These are phyloP conservation scores for Aureobasidium mangrovei DNA, from an alignment of 2,329 filamentous ascomycete species.

Conservation along the genomic window DNA sequence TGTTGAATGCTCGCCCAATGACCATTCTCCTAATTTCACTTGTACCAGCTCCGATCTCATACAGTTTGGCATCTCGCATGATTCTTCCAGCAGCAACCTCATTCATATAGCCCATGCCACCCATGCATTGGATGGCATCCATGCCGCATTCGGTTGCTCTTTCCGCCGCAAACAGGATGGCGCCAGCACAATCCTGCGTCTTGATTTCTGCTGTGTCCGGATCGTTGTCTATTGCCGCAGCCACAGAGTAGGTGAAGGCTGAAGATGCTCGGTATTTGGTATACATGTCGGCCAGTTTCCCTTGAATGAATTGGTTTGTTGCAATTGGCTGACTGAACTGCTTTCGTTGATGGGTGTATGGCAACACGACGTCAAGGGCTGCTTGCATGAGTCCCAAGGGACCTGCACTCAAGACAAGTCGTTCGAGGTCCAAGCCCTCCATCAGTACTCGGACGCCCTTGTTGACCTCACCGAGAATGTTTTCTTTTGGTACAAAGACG, in stretches of 20 bases:
- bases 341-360: constrained; percentile 79
- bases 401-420: constrained; percentile 82
- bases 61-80: constrained; percentile 69
- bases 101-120: constrained; percentile 66
- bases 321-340: constrained; percentile 85
- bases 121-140: constrained; percentile 85
- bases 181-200: constrained; percentile 89
- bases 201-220: constrained; percentile 43
- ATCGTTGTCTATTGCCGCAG: constrained; percentile 64
- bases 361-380: constrained; percentile 72
- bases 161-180: constrained; percentile 89
- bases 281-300: constrained; percentile 93
- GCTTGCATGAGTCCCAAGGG: constrained; percentile 94
- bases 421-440: constrained; percentile 91
- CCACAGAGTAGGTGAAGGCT: constrained; percentile 83
- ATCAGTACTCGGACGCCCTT: constrained; percentile 84
- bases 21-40: constrained; percentile 92
- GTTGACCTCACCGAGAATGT: constrained; percentile 72
- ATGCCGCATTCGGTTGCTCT: constrained; percentile 77
- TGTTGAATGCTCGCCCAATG: constrained; percentile 86
- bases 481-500: constrained; percentile 77
- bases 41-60: constrained; percentile 95
- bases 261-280: constrained; percentile 77
- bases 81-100: constrained; percentile 86
- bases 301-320: constrained; percentile 88